Evolutionary conservation across 208 protist genomes (phyloP).

Genomic region (Crithidia mellificae): DNA sequence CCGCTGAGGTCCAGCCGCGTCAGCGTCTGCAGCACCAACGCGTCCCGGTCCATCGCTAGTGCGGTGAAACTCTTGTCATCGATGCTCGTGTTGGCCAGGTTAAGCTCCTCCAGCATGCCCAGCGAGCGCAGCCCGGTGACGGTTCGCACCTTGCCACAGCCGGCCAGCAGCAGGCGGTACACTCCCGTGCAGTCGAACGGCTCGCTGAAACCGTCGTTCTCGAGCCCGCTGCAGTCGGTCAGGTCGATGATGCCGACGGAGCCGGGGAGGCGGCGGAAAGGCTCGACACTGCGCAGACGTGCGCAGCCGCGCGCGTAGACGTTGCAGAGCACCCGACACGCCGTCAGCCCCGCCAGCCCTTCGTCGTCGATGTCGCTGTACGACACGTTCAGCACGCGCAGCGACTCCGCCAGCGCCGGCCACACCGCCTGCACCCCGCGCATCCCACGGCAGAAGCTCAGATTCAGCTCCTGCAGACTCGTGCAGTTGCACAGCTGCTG

Average conservation of each 20-base stretch:
- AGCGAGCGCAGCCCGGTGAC: slow-evolving; percentile 30
- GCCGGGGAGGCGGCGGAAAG: slow-evolving; percentile 33
- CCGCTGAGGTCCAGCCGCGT: slow-evolving; percentile 19
- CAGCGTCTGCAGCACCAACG: slow-evolving; percentile 15
- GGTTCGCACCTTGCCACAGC: slow-evolving; percentile 30
- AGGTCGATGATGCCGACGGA: slow-evolving; percentile 43
- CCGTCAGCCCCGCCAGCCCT: slow-evolving; percentile 13
- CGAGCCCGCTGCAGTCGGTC: slow-evolving; percentile 37
- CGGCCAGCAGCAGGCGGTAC: slow-evolving; percentile 33
- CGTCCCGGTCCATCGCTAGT: not conserved
- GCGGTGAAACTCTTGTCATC: slow-evolving; percentile 21
- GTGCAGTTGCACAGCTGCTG: slow-evolving; percentile 17
- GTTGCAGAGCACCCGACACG: slow-evolving; percentile 19
- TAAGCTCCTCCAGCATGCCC: slow-evolving; percentile 35
- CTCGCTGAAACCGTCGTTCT: slow-evolving; percentile 30
- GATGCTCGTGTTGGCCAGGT: slow-evolving; percentile 34
- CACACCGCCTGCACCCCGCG: slow-evolving; percentile 28
- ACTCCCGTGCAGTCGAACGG: slow-evolving; percentile 24
- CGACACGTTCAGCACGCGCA: slow-evolving; percentile 33
- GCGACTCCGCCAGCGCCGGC: slow-evolving; percentile 19
- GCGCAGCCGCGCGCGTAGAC: slow-evolving; percentile 37
- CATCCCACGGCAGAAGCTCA: slow-evolving; percentile 39
- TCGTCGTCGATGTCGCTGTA: slow-evolving; percentile 30
- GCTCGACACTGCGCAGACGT: slow-evolving; percentile 28
- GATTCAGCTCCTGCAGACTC: slow-evolving; percentile 29